These are phyloP conservation scores for Scleroderma bovista DNA, from an alignment of 768 basidiomycete genomes.

Conservation along the genomic window DNA sequence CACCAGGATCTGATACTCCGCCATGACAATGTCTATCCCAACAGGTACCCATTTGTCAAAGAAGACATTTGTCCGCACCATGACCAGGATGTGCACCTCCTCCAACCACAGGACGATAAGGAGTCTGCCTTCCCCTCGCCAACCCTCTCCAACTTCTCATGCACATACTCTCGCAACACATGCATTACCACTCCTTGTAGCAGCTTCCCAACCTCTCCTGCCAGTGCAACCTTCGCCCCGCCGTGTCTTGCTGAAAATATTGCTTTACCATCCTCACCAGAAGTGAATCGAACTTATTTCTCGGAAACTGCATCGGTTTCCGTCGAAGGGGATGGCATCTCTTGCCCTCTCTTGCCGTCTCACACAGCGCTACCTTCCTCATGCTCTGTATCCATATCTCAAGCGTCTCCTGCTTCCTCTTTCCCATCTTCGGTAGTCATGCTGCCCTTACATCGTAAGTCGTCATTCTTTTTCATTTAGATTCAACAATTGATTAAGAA, in stretches of 20 bases:
- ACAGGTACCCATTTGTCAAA: slow-evolving; percentile 2
- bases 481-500: neutral
- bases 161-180: slow-evolving; percentile 21
- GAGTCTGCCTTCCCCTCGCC: slow-evolving; percentile 25
- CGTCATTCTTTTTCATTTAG: neutral
- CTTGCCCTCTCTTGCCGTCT: slow-evolving; percentile 3
- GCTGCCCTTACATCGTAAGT: neutral
- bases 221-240: slow-evolving; percentile 11
- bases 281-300: slow-evolving; percentile 6
- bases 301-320: neutral
- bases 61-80: slow-evolving; percentile 11
- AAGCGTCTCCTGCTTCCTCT: neutral
- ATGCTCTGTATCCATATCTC: neutral
- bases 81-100: slow-evolving; percentile 14
- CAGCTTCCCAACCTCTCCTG: slow-evolving; percentile 20
- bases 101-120: slow-evolving; percentile 16
- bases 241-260: slow-evolving; percentile 21
- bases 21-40: slow-evolving; percentile 8
- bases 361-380: neutral
- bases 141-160: slow-evolving; percentile 24
- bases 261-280: slow-evolving; percentile 21
- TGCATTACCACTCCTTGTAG: slow-evolving; percentile 17
- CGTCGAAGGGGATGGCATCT: neutral
- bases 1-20: slow-evolving; percentile 21
- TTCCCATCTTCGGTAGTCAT: neutral